phyloP scores from a whole-genome alignment of 352 stramenopile species.

The Aphanomyces stellatus region DNA sequence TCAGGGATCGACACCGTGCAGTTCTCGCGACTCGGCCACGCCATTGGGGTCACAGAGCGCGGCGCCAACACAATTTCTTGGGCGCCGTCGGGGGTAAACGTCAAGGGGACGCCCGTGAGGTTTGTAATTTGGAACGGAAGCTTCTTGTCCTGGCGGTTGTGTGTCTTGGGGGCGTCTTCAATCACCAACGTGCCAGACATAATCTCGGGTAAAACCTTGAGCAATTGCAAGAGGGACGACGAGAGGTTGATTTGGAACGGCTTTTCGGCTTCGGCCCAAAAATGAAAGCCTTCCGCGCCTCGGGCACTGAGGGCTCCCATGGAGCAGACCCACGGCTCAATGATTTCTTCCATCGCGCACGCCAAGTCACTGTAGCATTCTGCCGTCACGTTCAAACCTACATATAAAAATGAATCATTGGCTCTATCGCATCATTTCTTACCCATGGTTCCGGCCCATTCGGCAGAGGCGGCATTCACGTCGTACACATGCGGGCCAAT shows the following conservation, averaged over 20 bases:
- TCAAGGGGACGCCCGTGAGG: constrained; percentile 1
- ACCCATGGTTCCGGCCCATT: constrained; percentile 39
- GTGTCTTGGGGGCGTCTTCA: constrained; percentile 16
- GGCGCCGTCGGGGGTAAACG: neutral
- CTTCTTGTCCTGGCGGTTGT: constrained; percentile 5
- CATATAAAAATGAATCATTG: constrained; percentile 7
- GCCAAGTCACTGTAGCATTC: constrained; percentile 64
- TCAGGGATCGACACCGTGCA: constrained; percentile 1
- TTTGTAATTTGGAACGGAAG: constrained; percentile 17
- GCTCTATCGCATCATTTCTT: too few species aligned
- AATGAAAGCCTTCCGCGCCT: constrained; percentile 52
- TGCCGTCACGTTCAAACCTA: constrained; percentile 56
- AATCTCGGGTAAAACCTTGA: constrained; percentile 68
- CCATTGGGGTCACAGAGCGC: neutral
- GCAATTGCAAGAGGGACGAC: constrained; percentile 60
- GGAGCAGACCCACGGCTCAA: constrained; percentile 61
- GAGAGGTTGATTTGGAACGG: constrained; percentile 73
- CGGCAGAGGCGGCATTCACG: constrained; percentile 23
- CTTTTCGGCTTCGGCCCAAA: constrained; percentile 53
- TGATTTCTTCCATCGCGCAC: constrained; percentile 59
- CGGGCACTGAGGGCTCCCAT: constrained; percentile 40
- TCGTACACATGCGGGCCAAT: constrained; percentile 17
- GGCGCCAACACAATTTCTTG: neutral
- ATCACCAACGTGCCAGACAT: constrained; percentile 22
- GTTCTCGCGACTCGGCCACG: neutral